These are phyloP conservation scores for Chaetomium olivaceum DNA, from an alignment of 2,329 filamentous ascomycete species.

Conservation along the genomic window DNA sequence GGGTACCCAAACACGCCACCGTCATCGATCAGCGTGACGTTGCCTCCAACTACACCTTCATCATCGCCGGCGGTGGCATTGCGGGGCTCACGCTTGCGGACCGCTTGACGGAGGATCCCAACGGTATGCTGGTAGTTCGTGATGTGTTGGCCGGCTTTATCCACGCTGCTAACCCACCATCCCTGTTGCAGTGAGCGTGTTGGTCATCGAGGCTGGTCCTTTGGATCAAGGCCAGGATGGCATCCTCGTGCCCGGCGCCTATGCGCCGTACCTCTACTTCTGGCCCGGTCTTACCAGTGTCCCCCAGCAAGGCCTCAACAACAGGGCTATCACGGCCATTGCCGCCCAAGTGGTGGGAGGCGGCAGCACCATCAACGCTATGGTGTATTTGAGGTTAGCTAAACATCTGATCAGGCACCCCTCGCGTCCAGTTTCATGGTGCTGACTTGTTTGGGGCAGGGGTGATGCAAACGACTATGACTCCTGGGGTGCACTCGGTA, in stretches of 20 bases:
- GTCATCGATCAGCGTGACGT: constrained; percentile 24
- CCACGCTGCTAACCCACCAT: neutral
- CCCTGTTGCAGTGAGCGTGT: constrained; percentile 30
- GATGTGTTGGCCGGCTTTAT: neutral
- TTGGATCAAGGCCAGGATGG: constrained; percentile 34
- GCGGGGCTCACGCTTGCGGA: constrained; percentile 36
- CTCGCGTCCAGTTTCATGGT: neutral
- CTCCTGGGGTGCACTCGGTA: constrained; percentile 39
- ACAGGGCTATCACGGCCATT: constrained; percentile 27
- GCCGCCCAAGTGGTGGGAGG: constrained; percentile 40
- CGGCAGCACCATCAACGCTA: constrained; percentile 41
- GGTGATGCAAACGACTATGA: constrained; percentile 39
- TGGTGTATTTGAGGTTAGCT: constrained; percentile 37
- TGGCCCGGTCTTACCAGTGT: constrained; percentile 34
- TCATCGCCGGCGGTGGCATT: constrained; percentile 38
- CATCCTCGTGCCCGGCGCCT: constrained; percentile 37
- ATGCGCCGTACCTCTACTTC: constrained; percentile 35
- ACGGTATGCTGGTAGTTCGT: constrained; percentile 20
- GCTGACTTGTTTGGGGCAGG: constrained; percentile 21
- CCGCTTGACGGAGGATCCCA: constrained; percentile 35
- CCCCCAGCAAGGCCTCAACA: constrained; percentile 35
- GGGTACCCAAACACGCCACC: constrained; percentile 28
- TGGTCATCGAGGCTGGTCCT: constrained; percentile 36
- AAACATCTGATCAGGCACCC: neutral
- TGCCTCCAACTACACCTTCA: constrained; percentile 18